Evolutionary conservation across 2,329 filamentous ascomycete genomes (phyloP).

Genomic region (Biscogniauxia marginata): DNA sequence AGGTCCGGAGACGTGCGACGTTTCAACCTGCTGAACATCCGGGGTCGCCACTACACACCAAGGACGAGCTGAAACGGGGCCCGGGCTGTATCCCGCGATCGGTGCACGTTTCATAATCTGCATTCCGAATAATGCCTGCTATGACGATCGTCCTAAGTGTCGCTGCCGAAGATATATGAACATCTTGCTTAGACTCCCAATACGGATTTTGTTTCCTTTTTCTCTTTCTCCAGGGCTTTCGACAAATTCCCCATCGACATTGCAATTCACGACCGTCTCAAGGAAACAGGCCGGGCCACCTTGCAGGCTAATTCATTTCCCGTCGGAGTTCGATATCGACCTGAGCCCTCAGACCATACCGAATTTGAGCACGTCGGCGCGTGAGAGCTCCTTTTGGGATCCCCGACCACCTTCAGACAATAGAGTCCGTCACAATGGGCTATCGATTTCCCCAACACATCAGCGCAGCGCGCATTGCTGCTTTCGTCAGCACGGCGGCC

Average conservation of each 20-base stretch:
- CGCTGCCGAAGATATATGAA: background rate
- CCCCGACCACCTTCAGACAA: background rate
- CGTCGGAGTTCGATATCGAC: background rate
- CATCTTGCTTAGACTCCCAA: background rate
- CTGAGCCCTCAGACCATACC: background rate
- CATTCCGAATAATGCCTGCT: background rate
- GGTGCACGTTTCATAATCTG: background rate
- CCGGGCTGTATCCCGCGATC: background rate
- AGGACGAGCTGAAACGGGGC: background rate
- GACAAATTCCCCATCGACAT: background rate
- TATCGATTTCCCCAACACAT: slow-evolving; percentile 25
- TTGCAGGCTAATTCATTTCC: background rate
- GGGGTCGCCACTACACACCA: background rate
- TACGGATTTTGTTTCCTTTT: background rate
- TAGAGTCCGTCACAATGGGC: slow-evolving; percentile 9
- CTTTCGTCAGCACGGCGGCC: slow-evolving; percentile 26
- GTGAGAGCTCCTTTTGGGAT: background rate
- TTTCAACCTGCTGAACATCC: background rate
- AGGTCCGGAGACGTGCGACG: background rate
- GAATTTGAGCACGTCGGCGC: background rate
- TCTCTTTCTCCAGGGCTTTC: background rate
- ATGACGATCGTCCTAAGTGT: background rate
- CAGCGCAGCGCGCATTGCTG: slow-evolving; percentile 26
- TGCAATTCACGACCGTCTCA: background rate
- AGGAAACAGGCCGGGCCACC: background rate